Conservation (phyloP, 1,284 basidiomycete genomes). For the Ustilago trichophora region DNA sequence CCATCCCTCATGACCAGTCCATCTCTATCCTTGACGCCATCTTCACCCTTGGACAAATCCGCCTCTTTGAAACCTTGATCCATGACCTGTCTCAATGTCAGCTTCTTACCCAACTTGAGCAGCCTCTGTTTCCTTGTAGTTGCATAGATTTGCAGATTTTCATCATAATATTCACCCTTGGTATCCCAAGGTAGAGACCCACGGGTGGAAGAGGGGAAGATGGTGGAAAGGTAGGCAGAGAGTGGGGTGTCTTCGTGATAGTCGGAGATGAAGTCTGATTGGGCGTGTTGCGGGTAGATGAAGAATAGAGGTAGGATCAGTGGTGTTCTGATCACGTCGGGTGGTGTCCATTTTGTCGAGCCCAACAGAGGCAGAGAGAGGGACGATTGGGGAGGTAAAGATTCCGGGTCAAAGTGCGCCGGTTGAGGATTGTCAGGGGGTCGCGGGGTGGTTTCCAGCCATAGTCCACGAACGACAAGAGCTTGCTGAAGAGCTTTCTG, state of each 20-base stretch:
- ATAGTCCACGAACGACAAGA: slow-evolving; percentile 71
- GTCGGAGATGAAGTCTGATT: slow-evolving; percentile 84
- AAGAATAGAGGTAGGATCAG: slow-evolving; percentile 88
- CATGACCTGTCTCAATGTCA: slow-evolving; percentile 82
- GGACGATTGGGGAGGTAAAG: slow-evolving; percentile 53
- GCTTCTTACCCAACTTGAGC: slow-evolving; percentile 87
- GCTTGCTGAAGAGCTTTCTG: slow-evolving; percentile 71
- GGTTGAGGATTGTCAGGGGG: slow-evolving; percentile 73
- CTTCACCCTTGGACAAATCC: slow-evolving; percentile 10
- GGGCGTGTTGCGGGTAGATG: slow-evolving; percentile 88
- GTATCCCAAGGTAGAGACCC: slow-evolving; percentile 80
- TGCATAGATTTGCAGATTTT: slow-evolving; percentile 81
- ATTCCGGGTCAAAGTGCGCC: slow-evolving; percentile 69
- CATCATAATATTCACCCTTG: slow-evolving; percentile 76
- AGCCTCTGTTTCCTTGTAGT: slow-evolving; percentile 79
- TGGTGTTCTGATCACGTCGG: slow-evolving; percentile 70
- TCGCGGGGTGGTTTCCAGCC: slow-evolving; percentile 47
- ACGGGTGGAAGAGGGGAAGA: slow-evolving; percentile 77
- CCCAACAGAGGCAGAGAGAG: slow-evolving; percentile 43
- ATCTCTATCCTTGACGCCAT: slow-evolving; percentile 74
- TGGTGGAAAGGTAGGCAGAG: slow-evolving; percentile 77
- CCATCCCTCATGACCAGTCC: slow-evolving; percentile 88
- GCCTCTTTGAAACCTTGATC: slow-evolving; percentile 70
- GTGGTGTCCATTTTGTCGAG: slow-evolving; percentile 45
- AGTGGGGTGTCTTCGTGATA: slow-evolving; percentile 89